phyloP scores from a whole-genome alignment of 768 basidiomycete species.

The Leccinum longicurvipes region DNA sequence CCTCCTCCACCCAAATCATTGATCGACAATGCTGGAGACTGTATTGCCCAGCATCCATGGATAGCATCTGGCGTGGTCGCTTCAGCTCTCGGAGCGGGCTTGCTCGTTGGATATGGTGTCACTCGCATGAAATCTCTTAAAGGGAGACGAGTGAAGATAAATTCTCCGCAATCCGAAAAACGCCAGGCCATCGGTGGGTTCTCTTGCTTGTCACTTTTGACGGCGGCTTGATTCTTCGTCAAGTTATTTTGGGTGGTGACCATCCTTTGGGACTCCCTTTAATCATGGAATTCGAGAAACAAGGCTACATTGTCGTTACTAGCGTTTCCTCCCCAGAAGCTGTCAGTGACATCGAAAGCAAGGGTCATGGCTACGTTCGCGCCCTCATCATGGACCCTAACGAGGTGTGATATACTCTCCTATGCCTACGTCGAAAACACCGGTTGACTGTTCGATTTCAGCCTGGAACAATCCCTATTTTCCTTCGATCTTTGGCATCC shows the following conservation, averaged over 20 bases:
- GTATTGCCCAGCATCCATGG: slow-evolving; percentile 60
- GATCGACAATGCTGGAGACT: slow-evolving; percentile 46
- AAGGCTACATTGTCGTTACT: slow-evolving; percentile 80
- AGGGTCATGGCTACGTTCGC: slow-evolving; percentile 71
- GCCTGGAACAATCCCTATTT: slow-evolving; percentile 70
- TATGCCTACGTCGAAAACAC: not conserved
- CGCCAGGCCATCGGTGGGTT: slow-evolving; percentile 45
- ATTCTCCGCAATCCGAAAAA: slow-evolving; percentile 36
- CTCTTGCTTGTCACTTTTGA: not conserved
- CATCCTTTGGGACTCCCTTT: slow-evolving; percentile 67
- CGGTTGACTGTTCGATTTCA: slow-evolving; percentile 29
- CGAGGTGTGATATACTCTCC: slow-evolving; percentile 47
- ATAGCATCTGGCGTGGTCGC: slow-evolving; percentile 50
- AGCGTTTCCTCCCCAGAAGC: slow-evolving; percentile 71
- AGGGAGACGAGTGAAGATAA: slow-evolving; percentile 19
- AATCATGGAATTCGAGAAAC: slow-evolving; percentile 68
- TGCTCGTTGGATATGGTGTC: slow-evolving; percentile 56
- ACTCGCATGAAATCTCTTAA: slow-evolving; percentile 21
- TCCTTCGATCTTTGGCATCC: slow-evolving; percentile 77
- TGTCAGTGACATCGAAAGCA: slow-evolving; percentile 60
- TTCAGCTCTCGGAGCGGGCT: slow-evolving; percentile 57
- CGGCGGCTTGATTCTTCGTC: slow-evolving; percentile 2
- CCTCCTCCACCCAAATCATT: slow-evolving; percentile 50
- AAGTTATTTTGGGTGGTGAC: slow-evolving; percentile 83
- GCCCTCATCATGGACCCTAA: slow-evolving; percentile 78